Evolutionary conservation across 1,284 basidiomycete genomes (phyloP).

Genomic region (Ceratobasidium sp.): DNA sequence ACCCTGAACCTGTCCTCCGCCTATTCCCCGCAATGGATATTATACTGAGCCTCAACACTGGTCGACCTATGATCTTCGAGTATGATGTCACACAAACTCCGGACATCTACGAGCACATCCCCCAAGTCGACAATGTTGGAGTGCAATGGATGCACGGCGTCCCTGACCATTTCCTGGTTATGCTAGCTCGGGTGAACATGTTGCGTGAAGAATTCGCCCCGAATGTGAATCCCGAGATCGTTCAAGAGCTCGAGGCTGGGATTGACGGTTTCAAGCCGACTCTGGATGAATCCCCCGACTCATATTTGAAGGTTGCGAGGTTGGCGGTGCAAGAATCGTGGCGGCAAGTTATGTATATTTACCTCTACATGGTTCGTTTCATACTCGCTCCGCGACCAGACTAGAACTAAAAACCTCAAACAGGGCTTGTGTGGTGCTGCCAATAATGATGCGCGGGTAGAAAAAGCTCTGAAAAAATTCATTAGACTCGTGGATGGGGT

Average conservation of each 20-base stretch:
- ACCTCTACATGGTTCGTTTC: slow-evolving; percentile 11
- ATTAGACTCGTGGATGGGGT: slow-evolving; percentile 1
- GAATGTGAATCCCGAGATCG: background rate
- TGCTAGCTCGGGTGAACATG: slow-evolving; percentile 24
- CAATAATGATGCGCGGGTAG: slow-evolving; percentile 9
- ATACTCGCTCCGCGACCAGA: too few relatives aligned
- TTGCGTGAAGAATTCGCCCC: slow-evolving; percentile 11
- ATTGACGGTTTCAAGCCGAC: background rate
- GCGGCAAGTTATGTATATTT: slow-evolving; percentile 30
- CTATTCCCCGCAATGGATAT: slow-evolving; percentile 32
- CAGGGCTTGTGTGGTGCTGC: slow-evolving; percentile 25
- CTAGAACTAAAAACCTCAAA: background rate
- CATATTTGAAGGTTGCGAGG: slow-evolving; percentile 3
- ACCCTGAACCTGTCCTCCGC: slow-evolving; percentile 8
- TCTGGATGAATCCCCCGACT: background rate
- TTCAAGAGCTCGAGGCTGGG: slow-evolving; percentile 8
- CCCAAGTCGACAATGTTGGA: background rate
- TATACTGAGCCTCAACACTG: background rate
- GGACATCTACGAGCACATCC: background rate
- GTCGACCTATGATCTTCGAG: slow-evolving; percentile 15
- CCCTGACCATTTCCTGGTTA: slow-evolving; percentile 12
- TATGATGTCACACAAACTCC: background rate
- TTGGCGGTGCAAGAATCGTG: slow-evolving; percentile 26
- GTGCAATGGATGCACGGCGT: slow-evolving; percentile 32
- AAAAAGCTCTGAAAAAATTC: background rate